Evolutionary conservation across 176 grass and related monocot genomes (phyloP), one percentile per base, ranked within the genome.

Genomic region (bread wheat (Triticum aestivum)): DNA sequence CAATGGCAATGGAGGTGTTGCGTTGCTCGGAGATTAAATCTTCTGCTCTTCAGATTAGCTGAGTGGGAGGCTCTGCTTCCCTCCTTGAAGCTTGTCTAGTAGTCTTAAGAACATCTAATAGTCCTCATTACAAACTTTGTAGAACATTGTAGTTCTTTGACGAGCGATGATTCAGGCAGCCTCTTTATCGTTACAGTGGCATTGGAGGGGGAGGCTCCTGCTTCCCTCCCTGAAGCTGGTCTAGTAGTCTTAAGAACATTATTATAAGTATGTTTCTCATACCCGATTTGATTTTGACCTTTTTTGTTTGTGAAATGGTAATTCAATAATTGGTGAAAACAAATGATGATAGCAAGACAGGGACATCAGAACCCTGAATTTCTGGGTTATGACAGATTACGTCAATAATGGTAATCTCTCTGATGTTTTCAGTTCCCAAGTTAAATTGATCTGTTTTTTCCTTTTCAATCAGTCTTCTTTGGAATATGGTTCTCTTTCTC

Each of bases 1-100:
- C 65, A 69, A 87, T 97, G 91, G 79, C 92, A 93, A 88, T 92
- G 89, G 89, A 96, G 91, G 94, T 92, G 89, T 92, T 97, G 72
- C 87, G 86, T 97, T 93, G 87, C 89, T 92, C 94, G 91, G 83
- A 97, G 52, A 94, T 0, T 2, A 81, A 87, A 63, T 65, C 87
- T 97, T 97, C 7, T 88, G 83, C 75, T 97, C 91, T 97, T 97
- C 89, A 97, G 94, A 88, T 90, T 38, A 4, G 94, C 76, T 85
- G 94, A 97, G 89, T 9, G 85, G 77, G 34, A 82, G 45, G 65
- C 18, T 79, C 15, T 1, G n/a, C 33, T 80, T 79, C 24, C 67
- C 64, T 78, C 87, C 6, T 30, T 94, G 91, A 97, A 27, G 89
- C 85, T 87, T 35, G 79, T 89, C 92, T 97, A 94, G 92, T 92